phyloP scores from a whole-genome alignment of 1,284 basidiomycete species.

The Takashimella koratensis region DNA sequence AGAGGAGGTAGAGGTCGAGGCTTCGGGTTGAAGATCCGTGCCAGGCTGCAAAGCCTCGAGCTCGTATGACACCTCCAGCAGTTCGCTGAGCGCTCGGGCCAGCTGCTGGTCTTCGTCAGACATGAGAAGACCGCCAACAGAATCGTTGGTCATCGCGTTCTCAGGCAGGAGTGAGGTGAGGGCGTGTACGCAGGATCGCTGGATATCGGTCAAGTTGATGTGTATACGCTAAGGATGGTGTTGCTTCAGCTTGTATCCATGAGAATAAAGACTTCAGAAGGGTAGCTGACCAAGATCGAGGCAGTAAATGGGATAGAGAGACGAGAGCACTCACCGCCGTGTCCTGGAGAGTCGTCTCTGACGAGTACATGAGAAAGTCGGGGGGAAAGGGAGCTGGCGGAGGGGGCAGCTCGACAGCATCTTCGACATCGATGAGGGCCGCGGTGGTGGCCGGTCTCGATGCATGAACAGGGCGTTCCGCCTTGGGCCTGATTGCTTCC shows the following conservation, averaged over 20 bases:
- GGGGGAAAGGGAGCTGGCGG: constrained; percentile 32
- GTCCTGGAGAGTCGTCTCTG: not conserved
- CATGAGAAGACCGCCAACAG: not conserved
- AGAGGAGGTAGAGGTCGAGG: too few species aligned
- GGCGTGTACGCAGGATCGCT: constrained; percentile 25
- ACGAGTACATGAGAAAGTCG: constrained; percentile 8
- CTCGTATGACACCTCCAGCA: constrained; percentile 40
- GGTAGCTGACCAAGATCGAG: too few species aligned
- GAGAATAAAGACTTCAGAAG: not conserved
- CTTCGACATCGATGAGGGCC: not conserved
- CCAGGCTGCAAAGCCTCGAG: constrained; percentile 34
- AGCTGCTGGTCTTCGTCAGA: constrained; percentile 18
- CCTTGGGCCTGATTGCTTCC: not conserved
- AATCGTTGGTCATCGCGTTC: not conserved
- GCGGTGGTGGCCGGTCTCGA: not conserved
- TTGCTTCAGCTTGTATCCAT: not conserved
- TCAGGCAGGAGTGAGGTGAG: constrained; percentile 22
- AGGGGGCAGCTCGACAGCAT: constrained; percentile 20
- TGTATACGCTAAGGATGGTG: not conserved
- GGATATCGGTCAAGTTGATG: constrained; percentile 25
- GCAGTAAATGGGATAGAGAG: not conserved
- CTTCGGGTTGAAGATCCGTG: too few species aligned
- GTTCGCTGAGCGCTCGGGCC: constrained; percentile 28
- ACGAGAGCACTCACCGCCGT: not conserved
- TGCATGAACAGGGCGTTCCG: not conserved